Evolutionary conservation across 441 rosid species (phyloP).

Genomic region (Biscutella laevigata): DNA sequence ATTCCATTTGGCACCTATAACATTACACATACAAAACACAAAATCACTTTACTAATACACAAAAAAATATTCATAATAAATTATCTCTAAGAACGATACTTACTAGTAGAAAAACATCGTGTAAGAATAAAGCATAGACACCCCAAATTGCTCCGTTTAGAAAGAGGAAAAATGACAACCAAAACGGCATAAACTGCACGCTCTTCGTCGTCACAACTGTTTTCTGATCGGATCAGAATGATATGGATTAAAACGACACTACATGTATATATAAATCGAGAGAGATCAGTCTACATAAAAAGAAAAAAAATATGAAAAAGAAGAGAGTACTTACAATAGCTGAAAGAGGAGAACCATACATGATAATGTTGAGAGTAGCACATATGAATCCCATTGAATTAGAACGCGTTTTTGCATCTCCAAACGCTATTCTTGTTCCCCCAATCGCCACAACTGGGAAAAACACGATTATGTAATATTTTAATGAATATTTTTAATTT

Average conservation of each 20-base stretch:
- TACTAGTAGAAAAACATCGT: conserved; percentile 56
- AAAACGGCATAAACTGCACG: conserved; percentile 71
- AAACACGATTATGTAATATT: no score
- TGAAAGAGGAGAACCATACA: conserved; percentile 82
- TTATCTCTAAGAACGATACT: no score
- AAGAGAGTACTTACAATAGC: conserved; percentile 52
- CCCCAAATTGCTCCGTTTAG: conserved; percentile 61
- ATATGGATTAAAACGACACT: background rate
- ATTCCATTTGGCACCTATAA: conserved; percentile 78
- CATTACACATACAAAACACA: no score
- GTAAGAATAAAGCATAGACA: conserved; percentile 48
- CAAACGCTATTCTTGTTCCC: conserved; percentile 36
- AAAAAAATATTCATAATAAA: no score
- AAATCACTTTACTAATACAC: no score
- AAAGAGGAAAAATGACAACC: conserved; percentile 55
- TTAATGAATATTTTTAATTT: no score
- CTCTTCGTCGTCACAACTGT: conserved; percentile 55
- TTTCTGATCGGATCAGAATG: conserved; percentile 39
- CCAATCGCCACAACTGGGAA: conserved; percentile 40
- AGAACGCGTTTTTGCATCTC: conserved; percentile 37
- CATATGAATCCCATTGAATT: conserved; percentile 50
- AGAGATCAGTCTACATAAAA: no score
- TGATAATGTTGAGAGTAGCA: conserved; percentile 58
- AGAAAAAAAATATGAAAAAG: no score
- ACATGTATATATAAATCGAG: no score